Evolutionary conservation across 2,329 filamentous ascomycete genomes (phyloP), one percentile per base, ranked within the genome.

Genomic region (Elsinoe arachidis): DNA sequence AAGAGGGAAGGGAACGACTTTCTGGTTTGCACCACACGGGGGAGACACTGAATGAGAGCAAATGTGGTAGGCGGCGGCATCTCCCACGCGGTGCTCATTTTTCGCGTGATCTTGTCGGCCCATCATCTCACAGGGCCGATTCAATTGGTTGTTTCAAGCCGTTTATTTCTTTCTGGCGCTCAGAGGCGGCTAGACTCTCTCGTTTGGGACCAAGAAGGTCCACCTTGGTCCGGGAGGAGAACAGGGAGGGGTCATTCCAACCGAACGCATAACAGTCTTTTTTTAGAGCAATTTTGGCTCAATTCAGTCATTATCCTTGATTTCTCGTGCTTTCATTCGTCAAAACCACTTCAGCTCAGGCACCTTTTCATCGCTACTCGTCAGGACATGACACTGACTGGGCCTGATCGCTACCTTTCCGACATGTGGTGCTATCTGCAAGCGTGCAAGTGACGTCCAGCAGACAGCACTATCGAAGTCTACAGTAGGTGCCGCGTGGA

Each of bases 131-230:
- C 26, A 19, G 33, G 33, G 19, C 33, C 15, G 49, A 23, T 53
- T 19, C 33, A 23, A 53, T 39, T 53, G 49, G 49, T 35, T 21
- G 33, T 39, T 37, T 38, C 19, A 33, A 7, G 49, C 49, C 49
- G 49, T 53, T 53, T 53, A 51, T 51, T 23, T 38, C 47, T 52
- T 35, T 35, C 47, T 52, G 47, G 49, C 49, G 49, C 49, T 53
- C 49, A 15, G 19, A 38, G 49, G 33, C 35, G 49, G 49, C 49
- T 53, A 53, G 49, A 53, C 33, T 51, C 34, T 39, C 49, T 53
- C 34, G 26, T 19, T 19, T 43, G 39, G 15, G 15, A 43, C 15
- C 10, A 30, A 23, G 21, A 19, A 23, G 41, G 41, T 12, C 34
- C 34, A 35, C 34, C 14, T 10, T 10, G 5, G 6, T 39, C 17